Evolutionary conservation across 441 rosid species (phyloP), one percentile per base, ranked within the genome.

Genomic region (Populus hybrid): DNA sequence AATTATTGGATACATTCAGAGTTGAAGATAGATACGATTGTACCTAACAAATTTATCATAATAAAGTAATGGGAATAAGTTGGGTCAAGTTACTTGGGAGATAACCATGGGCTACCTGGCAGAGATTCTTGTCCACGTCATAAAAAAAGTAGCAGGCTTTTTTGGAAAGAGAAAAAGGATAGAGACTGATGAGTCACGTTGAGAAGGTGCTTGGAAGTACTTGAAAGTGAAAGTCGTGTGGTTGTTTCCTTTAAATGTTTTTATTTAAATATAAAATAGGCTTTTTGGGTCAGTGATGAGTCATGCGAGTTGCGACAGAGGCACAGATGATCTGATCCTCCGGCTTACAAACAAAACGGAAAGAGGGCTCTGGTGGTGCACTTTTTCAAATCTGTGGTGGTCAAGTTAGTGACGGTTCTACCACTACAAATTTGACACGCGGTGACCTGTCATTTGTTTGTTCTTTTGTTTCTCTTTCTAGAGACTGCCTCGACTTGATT

Each of bases 361-460:
- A 26, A 4, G 11, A 7, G 10, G 7, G 67, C 24, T 24, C 24
- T 14, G 3, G 14, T 1, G 57, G 57, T 50, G 0, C 57, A 14
- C 0, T 50, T 38, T 9, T 38, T 14, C 6, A 50, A 50, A 32
- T 73, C 28, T 67, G 73, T 23, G 80, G 75, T n/a, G 64, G 82
- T 63, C 1, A 38, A 10, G 36, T 6, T 1, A 7, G 71, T 3
- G 81, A 53, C 63, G 80, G 75, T 46, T 75, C 10, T 14, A 28
- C 79, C 85, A 76, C 61, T 74, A 24, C 1, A 50, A 5, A 9
- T 7, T n/a, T 19, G 79, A 32, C 84, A 67, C 80, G 80, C 24
- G 75, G 64, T 7, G 77, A 72, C 57, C 24, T 74, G 61, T 23
- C 35, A 75, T 72, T 73, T 14, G 53, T 21, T 24, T 71, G 74